Conservation (phyloP, 2,329 filamentous ascomycete genomes). For the Fusarium keratoplasticum region DNA sequence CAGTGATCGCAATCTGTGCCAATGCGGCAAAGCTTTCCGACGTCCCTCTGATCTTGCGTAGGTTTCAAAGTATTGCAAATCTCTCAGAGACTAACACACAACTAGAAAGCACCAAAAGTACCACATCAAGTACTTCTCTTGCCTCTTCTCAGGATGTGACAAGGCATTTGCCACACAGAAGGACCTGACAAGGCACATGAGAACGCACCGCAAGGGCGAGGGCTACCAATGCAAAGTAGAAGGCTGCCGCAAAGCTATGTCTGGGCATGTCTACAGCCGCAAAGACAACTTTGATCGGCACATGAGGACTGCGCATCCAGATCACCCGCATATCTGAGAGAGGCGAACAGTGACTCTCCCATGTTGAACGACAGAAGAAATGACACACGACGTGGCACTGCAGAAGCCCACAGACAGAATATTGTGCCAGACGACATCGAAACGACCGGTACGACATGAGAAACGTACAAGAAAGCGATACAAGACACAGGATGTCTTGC, state of each 20-base stretch:
- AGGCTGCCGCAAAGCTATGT: conserved; percentile 43
- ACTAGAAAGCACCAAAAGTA: conserved; percentile 45
- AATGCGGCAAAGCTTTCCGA: conserved; percentile 43
- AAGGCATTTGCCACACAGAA: conserved; percentile 45
- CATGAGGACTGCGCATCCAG: conserved; percentile 44
- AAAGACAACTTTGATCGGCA: conserved; percentile 46
- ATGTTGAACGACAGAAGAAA: conserved; percentile 30
- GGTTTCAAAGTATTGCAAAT: conserved; percentile 1
- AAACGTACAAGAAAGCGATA: background rate
- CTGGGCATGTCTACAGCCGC: conserved; percentile 43
- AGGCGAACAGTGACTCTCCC: conserved; percentile 32
- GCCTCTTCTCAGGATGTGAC: conserved; percentile 40
- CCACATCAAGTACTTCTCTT: conserved; percentile 45
- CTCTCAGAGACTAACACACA: conserved; percentile 7
- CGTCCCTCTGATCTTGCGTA: conserved; percentile 44
- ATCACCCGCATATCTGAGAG: conserved; percentile 41
- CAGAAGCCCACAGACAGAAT: background rate
- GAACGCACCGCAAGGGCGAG: conserved; percentile 43
- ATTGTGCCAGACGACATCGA: conserved; percentile 15
- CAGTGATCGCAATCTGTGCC: conserved; percentile 33
- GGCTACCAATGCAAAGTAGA: conserved; percentile 43
- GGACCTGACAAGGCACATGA: conserved; percentile 41
- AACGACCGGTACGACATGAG: conserved; percentile 1
- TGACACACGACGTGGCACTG: background rate
- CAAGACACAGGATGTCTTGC: background rate